Base-by-base conservation (phyloP, 768 basidiomycete species). In the Rickenella mellea region DNA sequence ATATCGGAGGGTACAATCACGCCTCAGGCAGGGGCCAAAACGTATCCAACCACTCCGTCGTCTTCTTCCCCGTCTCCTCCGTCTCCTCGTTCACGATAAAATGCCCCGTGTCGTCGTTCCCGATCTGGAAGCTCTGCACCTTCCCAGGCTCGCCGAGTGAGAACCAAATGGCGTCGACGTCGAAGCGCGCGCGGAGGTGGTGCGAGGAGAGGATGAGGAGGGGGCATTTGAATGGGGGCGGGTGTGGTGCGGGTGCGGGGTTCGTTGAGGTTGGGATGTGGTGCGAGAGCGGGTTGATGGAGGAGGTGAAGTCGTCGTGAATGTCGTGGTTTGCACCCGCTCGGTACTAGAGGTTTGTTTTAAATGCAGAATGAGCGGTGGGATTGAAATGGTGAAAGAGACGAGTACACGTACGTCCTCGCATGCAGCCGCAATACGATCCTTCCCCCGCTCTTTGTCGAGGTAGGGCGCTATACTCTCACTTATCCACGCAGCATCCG, bases 311-410 rank as follows among this genome's bases (percentile, higher is more conserved):
- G 36, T 51, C 50, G 17, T 38, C 24, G 14, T 43, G 4, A 15
- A 51, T 22, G 29, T 51, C 50, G 25, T 42, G 28, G 17, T 47
- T 51, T 7, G 50, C 48, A 2, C 50, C 50, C 11, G 50, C 50
- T 19, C 50, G 47, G 36, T 51, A 51, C 42, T 44, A 31, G 4
- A 10, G 21, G 11, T 24, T 14, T 12, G 8, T 21, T 7, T 17
- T 22, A 19, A 9, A 11, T 15, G 22, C 21, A 15, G n/a, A n/a
- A 19, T 27, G 6, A 6, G 22, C 20, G 8, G 42, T 6, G 4
- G 12, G 4, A 6, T 11, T 25, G 15, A 47, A 31, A 4, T 21
- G 26, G n/a, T n/a, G n/a, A n/a, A n/a, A n/a, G n/a, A n/a, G 25
- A 26, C 3, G 27, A 11, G 5, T 25, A 14, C 9, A 40, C 46